Conservation (phyloP, 108 stramenopile species). For the Nannochloropsis salina region DNA sequence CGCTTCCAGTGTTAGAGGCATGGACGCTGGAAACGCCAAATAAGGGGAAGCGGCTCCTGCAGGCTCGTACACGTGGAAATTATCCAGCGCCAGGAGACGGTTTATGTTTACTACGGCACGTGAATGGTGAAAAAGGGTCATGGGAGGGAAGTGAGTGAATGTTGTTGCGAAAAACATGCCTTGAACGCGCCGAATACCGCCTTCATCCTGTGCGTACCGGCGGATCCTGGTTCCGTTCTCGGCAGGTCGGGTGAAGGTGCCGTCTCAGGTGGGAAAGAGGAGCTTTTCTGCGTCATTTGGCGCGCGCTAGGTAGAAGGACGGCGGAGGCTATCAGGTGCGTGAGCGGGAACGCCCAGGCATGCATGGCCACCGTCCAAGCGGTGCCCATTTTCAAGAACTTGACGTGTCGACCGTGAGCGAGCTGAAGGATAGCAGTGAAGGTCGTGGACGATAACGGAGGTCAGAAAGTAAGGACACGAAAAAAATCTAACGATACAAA, state of each 20-base stretch:
- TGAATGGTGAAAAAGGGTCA: neutral
- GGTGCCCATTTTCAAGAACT: neutral
- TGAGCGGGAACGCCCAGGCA: neutral
- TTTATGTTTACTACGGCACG: neutral
- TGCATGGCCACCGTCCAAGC: constrained; percentile 11
- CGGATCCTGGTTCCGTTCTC: too few species aligned
- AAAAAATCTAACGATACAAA: neutral
- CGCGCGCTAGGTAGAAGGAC: neutral
- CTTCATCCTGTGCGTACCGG: too few species aligned
- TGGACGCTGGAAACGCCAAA: neutral
- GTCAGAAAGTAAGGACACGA: neutral
- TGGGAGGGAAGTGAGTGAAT: neutral
- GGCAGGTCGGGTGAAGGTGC: too few species aligned
- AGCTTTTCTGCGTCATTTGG: too few species aligned
- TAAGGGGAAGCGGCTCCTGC: neutral
- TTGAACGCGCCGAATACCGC: too few species aligned
- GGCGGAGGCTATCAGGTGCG: neutral
- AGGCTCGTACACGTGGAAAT: neutral
- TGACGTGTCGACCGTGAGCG: constrained; percentile 6
- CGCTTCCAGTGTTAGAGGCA: neutral
- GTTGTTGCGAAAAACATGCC: neutral
- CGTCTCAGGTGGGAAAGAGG: too few species aligned
- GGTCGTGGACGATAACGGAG: neutral
- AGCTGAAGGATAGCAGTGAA: constrained; percentile 9
- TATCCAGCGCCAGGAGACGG: neutral